Conservation (phyloP, 2,329 filamentous ascomycete species). For the Phyllosticta citriasiana region DNA sequence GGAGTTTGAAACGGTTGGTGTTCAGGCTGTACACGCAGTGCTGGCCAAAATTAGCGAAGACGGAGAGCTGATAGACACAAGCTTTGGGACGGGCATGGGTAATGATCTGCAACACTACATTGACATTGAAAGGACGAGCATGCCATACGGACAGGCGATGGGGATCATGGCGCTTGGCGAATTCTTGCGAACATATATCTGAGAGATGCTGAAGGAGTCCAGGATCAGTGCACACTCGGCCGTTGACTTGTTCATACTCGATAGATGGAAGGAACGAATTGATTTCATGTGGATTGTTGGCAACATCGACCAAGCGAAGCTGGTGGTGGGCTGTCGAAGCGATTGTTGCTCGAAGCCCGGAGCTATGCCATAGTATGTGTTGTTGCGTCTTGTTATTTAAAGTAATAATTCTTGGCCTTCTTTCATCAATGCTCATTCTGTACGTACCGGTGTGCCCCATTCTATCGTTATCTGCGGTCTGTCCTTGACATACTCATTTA, state of each 20-base stretch:
- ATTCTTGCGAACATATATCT: constrained; percentile 49
- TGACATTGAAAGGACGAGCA: constrained; percentile 64
- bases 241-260: not conserved
- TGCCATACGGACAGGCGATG: constrained; percentile 81
- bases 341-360: not conserved
- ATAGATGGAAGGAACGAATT: constrained; percentile 1
- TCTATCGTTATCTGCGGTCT: not conserved
- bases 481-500: not conserved
- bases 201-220: not conserved
- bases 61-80: constrained; percentile 64
- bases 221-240: not conserved
- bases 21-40: constrained; percentile 58
- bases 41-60: constrained; percentile 53
- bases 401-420: not conserved
- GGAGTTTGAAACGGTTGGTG: constrained; percentile 50
- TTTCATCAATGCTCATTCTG: not conserved
- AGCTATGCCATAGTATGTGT: not conserved
- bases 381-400: not conserved
- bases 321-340: not conserved
- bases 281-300: not conserved
- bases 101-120: constrained; percentile 64
- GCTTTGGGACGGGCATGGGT: constrained; percentile 73
- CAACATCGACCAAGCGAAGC: not conserved
- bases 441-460: not conserved
- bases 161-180: constrained; percentile 73